phyloP scores from a whole-genome alignment of 2,329 filamentous ascomycete species.

The Aureobasidium pullulans region DNA sequence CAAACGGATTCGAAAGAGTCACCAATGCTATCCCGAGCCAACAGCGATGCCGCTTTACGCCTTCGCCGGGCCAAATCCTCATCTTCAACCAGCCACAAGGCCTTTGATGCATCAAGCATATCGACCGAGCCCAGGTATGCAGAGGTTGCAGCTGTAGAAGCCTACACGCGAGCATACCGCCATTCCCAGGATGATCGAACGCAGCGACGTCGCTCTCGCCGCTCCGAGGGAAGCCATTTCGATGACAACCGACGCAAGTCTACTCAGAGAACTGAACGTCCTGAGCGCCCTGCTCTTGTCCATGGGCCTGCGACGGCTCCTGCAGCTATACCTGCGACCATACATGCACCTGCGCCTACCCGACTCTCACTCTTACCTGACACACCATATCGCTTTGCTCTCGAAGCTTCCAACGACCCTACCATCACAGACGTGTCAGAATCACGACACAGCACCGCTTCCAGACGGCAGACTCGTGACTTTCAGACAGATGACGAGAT shows the following conservation, averaged over 20 bases:
- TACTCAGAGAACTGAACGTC: neutral
- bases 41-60: conserved; percentile 25
- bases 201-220: conserved; percentile 15
- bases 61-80: conserved; percentile 28
- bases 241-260: conserved; percentile 19
- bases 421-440: neutral
- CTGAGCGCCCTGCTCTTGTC: neutral
- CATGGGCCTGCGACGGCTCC: neutral
- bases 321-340: neutral
- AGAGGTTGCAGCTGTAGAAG: conserved; percentile 54
- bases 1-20: neutral
- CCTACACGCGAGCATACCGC: conserved; percentile 48
- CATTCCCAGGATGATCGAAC: neutral
- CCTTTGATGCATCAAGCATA: conserved; percentile 35
- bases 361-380: neutral
- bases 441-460: neutral
- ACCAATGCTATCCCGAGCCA: conserved; percentile 27
- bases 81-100: conserved; percentile 32
- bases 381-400: conserved; percentile 2
- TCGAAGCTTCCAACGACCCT: neutral
- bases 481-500: conserved; percentile 23
- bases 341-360: neutral
- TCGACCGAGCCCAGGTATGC: conserved; percentile 45
- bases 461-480: conserved; percentile 17
- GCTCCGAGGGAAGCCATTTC: conserved; percentile 28